Evolutionary conservation across 1,284 basidiomycete genomes (phyloP).

Genomic region (Athelia psychrophila): DNA sequence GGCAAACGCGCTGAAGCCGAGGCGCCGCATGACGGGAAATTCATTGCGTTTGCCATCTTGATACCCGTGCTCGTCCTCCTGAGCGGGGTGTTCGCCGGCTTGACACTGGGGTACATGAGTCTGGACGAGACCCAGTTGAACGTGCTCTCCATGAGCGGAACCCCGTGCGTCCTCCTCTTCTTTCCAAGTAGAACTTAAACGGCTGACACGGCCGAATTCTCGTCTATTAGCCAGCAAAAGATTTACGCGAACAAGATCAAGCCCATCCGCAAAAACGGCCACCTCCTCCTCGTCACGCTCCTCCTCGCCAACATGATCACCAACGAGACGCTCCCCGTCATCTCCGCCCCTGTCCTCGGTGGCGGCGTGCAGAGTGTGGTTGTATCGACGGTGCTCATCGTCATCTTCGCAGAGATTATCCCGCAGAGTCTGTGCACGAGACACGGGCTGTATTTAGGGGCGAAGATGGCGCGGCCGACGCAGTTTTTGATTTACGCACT

Average conservation of each 20-base stretch:
- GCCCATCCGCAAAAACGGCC: constrained; percentile 84
- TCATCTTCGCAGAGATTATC: constrained; percentile 92
- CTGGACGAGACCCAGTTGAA: constrained; percentile 91
- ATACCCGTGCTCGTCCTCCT: constrained; percentile 53
- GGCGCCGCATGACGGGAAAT: constrained; percentile 26
- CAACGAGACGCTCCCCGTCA: constrained; percentile 90
- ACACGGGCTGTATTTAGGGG: constrained; percentile 89
- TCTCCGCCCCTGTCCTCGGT: constrained; percentile 85
- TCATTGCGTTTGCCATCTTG: constrained; percentile 47
- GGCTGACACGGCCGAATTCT: no score
- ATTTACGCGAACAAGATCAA: constrained; percentile 82
- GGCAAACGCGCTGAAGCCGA: constrained; percentile 29
- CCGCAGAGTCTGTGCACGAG: constrained; percentile 90
- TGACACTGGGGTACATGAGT: constrained; percentile 90
- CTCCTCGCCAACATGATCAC: constrained; percentile 87
- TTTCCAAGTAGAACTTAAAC: no score
- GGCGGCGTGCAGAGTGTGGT: constrained; percentile 81
- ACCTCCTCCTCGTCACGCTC: constrained; percentile 80
- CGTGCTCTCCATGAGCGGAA: constrained; percentile 83
- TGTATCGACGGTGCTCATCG: constrained; percentile 82
- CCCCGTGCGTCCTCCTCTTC: constrained; percentile 49
- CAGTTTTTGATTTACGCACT: constrained; percentile 66
- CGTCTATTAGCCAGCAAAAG: constrained; percentile 80
- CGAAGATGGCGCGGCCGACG: constrained; percentile 84
- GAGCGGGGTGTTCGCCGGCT: constrained; percentile 64